phyloP scores from a whole-genome alignment of 2,329 filamentous ascomycete genomes.

The Seiridium unicorne region DNA sequence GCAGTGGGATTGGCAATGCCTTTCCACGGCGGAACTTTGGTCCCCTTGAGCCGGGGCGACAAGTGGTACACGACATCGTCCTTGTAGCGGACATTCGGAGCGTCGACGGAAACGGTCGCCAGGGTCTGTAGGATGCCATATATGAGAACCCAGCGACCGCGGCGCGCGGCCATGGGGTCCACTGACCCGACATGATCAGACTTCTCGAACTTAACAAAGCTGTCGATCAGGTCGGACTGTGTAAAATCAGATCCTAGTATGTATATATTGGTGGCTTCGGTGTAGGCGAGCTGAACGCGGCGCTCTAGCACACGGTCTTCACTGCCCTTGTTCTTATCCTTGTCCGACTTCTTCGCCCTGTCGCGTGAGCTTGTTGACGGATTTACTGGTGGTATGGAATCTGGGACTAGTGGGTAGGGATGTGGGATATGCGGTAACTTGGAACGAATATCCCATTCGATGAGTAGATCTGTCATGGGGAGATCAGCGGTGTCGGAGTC shows the following conservation, averaged over 20 bases:
- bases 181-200: slow-evolving; percentile 46
- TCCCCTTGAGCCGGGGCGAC: slow-evolving; percentile 50
- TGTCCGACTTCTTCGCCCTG: slow-evolving; percentile 27
- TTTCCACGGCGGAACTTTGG: slow-evolving; percentile 55
- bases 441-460: slow-evolving; percentile 62
- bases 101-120: slow-evolving; percentile 57
- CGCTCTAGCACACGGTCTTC: slow-evolving; percentile 37
- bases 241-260: slow-evolving; percentile 51
- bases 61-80: slow-evolving; percentile 57
- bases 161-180: slow-evolving; percentile 53
- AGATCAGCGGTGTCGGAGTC: slow-evolving; percentile 51
- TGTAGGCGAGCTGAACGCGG: slow-evolving; percentile 55
- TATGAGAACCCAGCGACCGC: slow-evolving; percentile 60
- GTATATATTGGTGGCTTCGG: slow-evolving; percentile 59
- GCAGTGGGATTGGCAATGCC: slow-evolving; percentile 20
- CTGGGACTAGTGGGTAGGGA: slow-evolving; percentile 64
- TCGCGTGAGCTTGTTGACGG: slow-evolving; percentile 16
- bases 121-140: slow-evolving; percentile 61
- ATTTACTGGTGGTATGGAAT: slow-evolving; percentile 38
- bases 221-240: slow-evolving; percentile 53
- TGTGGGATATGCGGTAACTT: slow-evolving; percentile 66
- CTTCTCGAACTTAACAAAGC: slow-evolving; percentile 57
- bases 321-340: slow-evolving; percentile 14
- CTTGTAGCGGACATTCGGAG: slow-evolving; percentile 49
- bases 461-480: slow-evolving; percentile 65